Evolutionary conservation across 2,329 filamentous ascomycete genomes (phyloP).

Genomic region (Neobulgaria alba): DNA sequence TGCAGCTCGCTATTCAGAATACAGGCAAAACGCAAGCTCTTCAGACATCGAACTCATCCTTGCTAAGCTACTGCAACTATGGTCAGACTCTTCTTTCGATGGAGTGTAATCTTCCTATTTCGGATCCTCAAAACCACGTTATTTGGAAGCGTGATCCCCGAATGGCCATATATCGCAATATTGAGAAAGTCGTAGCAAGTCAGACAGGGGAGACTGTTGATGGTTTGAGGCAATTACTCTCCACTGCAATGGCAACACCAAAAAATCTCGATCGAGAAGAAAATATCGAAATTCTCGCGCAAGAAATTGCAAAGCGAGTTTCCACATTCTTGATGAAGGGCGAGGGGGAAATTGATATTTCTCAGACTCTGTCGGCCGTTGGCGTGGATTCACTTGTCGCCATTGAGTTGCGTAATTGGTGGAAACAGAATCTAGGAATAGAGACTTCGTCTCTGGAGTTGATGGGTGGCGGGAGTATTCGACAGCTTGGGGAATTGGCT

Average conservation of each 20-base stretch:
- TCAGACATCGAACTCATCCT: neutral
- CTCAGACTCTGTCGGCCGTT: neutral
- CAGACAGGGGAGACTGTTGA: neutral
- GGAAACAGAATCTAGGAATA: neutral
- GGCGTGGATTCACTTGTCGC: neutral
- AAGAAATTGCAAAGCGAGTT: neutral
- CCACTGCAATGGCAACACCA: neutral
- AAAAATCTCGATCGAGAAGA: neutral
- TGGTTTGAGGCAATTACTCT: neutral
- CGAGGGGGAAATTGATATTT: neutral
- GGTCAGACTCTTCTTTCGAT: neutral
- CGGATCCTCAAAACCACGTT: neutral
- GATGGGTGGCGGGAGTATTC: neutral
- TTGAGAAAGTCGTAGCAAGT: neutral
- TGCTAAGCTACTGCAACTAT: neutral
- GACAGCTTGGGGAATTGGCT: neutral
- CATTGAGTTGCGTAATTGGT: constrained; percentile 1
- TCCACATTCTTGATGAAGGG: neutral
- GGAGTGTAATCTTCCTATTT: neutral
- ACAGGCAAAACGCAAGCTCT: neutral
- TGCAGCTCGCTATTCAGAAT: neutral
- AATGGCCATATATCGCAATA: neutral
- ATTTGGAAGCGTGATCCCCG: neutral
- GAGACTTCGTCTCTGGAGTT: neutral
- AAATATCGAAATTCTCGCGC: neutral